Percentiles rank a stretch among this genome's conserved stretches.
Evolutionary conservation across 768 basidiomycete species (phyloP).

Genomic region (Thelephora ganbajun): DNA sequence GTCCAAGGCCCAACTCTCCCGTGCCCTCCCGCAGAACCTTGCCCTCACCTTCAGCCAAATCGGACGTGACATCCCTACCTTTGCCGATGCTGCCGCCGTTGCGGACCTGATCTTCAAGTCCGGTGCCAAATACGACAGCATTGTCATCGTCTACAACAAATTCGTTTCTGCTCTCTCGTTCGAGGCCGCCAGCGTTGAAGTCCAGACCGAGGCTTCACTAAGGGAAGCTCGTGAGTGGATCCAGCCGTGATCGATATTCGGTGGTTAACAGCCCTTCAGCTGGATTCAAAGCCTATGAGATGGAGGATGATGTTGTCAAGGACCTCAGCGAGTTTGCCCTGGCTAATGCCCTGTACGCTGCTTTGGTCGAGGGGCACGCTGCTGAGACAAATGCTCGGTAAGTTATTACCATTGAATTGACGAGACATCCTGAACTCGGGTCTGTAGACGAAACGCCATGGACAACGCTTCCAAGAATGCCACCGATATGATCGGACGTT

Average conservation of each 20-base stretch:
- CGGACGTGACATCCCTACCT: slow-evolving; percentile 93
- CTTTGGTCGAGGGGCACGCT: slow-evolving; percentile 89
- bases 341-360: slow-evolving; percentile 91
- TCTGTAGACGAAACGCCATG: slow-evolving; percentile 86
- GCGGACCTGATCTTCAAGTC: slow-evolving; percentile 85
- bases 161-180: slow-evolving; percentile 88
- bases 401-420: slow-evolving; percentile 10
- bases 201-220: slow-evolving; percentile 72
- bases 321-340: slow-evolving; percentile 92
- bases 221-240: slow-evolving; percentile 58
- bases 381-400: slow-evolving; percentile 89
- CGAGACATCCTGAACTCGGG: background rate
- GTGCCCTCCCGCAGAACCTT: slow-evolving; percentile 50
- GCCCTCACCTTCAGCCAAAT: slow-evolving; percentile 93
- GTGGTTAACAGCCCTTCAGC: slow-evolving; percentile 25
- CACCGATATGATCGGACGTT: slow-evolving; percentile 72
- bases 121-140: slow-evolving; percentile 76
- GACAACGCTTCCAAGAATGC: slow-evolving; percentile 99
- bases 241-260: background rate
- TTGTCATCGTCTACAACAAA: slow-evolving; percentile 69
- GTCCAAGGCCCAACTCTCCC: slow-evolving; percentile 82
- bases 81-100: slow-evolving; percentile 88
- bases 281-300: slow-evolving; percentile 91
- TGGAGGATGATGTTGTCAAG: slow-evolving; percentile 91
- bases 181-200: slow-evolving; percentile 60